Conservation (phyloP, 805 yeast species). For the Saitoella complicata region DNA sequence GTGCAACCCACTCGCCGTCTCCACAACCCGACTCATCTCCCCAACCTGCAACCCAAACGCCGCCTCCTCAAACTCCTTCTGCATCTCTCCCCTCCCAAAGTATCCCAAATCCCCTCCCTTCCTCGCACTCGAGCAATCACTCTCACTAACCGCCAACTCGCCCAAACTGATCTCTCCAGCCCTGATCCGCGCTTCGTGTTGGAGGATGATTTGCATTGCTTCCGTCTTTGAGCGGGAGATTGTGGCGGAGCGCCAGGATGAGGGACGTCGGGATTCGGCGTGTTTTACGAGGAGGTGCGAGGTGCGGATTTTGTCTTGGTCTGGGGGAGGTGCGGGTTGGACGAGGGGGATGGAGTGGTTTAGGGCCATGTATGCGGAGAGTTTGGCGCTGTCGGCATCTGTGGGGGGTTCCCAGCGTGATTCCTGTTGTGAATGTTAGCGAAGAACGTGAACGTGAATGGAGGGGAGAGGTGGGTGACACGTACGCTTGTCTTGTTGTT, state of each 20-base stretch:
- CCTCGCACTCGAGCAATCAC: constrained; percentile 76
- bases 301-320: constrained; percentile 56
- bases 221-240: constrained; percentile 74
- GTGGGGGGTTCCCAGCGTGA: constrained; percentile 86
- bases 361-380: constrained; percentile 39
- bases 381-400: constrained; percentile 50
- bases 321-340: constrained; percentile 16
- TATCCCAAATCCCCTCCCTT: constrained; percentile 86
- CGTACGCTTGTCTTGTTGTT: constrained; percentile 39
- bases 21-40: constrained; percentile 67
- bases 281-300: constrained; percentile 77
- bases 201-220: constrained; percentile 44
- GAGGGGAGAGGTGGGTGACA: too few species aligned
- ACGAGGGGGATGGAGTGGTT: constrained; percentile 15
- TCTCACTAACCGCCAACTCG: constrained; percentile 63
- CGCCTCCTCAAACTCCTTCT: constrained; percentile 81
- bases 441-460: too few species aligned
- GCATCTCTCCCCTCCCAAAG: constrained; percentile 87
- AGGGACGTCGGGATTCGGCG: constrained; percentile 68
- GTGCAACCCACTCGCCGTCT: constrained; percentile 83
- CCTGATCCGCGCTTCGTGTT: constrained; percentile 40
- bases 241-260: constrained; percentile 70
- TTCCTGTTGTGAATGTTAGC: constrained; percentile 18
- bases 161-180: constrained; percentile 50
- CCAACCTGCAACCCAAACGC: constrained; percentile 71